A percentile compares a stretch with the other conserved stretches of the same genome.
Conservation (phyloP, 805 yeast species). For the Ogataea neopini region DNA sequence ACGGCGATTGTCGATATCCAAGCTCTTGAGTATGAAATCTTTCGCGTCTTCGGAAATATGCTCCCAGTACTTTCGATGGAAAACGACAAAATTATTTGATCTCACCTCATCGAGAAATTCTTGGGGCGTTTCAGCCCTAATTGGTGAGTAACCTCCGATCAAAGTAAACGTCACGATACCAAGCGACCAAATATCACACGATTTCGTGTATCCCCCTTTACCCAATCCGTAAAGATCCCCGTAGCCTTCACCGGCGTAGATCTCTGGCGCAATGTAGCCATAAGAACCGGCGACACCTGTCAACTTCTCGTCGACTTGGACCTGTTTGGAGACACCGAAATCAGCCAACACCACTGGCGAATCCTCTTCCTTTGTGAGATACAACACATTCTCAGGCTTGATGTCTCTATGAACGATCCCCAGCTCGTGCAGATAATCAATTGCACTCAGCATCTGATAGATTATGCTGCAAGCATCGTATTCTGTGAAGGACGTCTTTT, state of each 20-base stretch:
- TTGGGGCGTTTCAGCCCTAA: slow-evolving; percentile 76
- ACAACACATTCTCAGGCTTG: slow-evolving; percentile 90
- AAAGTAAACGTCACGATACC: slow-evolving; percentile 92
- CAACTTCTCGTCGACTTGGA: slow-evolving; percentile 35
- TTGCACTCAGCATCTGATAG: slow-evolving; percentile 73
- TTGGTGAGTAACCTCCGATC: slow-evolving; percentile 90
- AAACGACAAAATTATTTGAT: slow-evolving; percentile 72
- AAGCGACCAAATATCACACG: slow-evolving; percentile 94
- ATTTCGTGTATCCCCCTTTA: slow-evolving; percentile 82
- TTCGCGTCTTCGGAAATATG: slow-evolving; percentile 80
- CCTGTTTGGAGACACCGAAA: slow-evolving; percentile 89
- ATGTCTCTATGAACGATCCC: slow-evolving; percentile 92
- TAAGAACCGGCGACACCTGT: slow-evolving; percentile 65
- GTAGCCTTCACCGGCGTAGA: slow-evolving; percentile 56
- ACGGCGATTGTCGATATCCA: slow-evolving; percentile 64
- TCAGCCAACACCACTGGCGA: slow-evolving; percentile 88
- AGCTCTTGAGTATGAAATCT: slow-evolving; percentile 67
- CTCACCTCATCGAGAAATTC: slow-evolving; percentile 81
- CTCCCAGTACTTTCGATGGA: slow-evolving; percentile 87
- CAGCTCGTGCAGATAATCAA: slow-evolving; percentile 70
- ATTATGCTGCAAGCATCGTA: slow-evolving; percentile 78
- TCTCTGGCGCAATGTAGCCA: slow-evolving; percentile 98
- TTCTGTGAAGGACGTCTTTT: slow-evolving; percentile 84
- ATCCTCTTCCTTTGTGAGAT: slow-evolving; percentile 57
- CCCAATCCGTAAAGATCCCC: slow-evolving; percentile 38